These are phyloP conservation scores for Cubamyces lactineus DNA, from an alignment of 768 basidiomycete species.

Conservation along the genomic window DNA sequence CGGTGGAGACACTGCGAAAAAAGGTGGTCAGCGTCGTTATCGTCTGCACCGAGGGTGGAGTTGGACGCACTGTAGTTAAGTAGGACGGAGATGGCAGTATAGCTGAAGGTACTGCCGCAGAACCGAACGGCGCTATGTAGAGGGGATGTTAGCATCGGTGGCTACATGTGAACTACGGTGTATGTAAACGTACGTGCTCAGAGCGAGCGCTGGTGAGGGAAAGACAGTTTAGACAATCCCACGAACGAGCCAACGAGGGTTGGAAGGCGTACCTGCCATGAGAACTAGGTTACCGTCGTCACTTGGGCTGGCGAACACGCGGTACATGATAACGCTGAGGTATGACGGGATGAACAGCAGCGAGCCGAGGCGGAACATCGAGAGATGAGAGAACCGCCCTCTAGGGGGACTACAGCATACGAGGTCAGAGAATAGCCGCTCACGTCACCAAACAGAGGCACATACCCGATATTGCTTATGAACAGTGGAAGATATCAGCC, in stretches of 20 bases:
- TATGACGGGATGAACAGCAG: constrained; percentile 90
- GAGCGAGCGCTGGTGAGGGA: constrained; percentile 60
- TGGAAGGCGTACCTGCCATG: constrained; percentile 66
- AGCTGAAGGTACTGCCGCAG: constrained; percentile 86
- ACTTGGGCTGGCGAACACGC: constrained; percentile 66
- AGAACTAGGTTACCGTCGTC: constrained; percentile 77
- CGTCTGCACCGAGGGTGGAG: too few relatives aligned
- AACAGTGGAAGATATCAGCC: constrained; percentile 1
- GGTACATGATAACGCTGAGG: constrained; percentile 75
- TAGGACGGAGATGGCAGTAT: constrained; percentile 88
- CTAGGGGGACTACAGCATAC: constrained; percentile 64
- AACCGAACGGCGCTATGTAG: constrained; percentile 75
- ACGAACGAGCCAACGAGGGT: background rate
- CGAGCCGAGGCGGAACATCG: constrained; percentile 90
- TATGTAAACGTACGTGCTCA: constrained; percentile 72
- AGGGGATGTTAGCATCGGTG: constrained; percentile 79
- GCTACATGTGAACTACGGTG: constrained; percentile 2
- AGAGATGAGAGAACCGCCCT: constrained; percentile 79
- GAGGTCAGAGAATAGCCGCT: background rate
- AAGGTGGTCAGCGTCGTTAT: background rate
- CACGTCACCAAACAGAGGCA: background rate
- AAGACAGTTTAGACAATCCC: background rate
- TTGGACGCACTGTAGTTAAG: constrained; percentile 73
- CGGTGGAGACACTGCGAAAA: constrained; percentile 81
- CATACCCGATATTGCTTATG: constrained; percentile 42